Evolutionary conservation across 345 rosid species (phyloP).

Genomic region (Chamaenerion angustifolium): DNA sequence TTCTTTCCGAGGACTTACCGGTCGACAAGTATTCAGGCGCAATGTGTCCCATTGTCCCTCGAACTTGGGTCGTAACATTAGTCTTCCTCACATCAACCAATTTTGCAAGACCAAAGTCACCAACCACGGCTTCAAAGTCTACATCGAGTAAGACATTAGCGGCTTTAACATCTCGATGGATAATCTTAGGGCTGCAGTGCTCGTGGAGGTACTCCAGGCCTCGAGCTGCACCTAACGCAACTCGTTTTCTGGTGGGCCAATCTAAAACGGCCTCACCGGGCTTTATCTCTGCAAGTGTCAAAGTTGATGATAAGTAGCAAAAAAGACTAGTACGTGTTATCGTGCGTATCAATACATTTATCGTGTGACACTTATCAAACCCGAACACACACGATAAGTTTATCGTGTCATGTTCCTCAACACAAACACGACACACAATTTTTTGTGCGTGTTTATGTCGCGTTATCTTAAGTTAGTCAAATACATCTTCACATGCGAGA

Average conservation of each 20-base stretch:
- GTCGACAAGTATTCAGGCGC: conserved; percentile 96
- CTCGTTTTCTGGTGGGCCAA: conserved; percentile 72
- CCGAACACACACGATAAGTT: no score
- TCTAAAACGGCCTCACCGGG: conserved; percentile 65
- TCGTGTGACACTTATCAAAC: no score
- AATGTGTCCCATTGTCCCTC: conserved; percentile 99
- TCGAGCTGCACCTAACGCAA: conserved; percentile 88
- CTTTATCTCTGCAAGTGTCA: conserved; percentile 47
- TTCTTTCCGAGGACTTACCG: conserved; percentile 88
- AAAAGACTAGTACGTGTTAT: no score
- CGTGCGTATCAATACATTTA: no score
- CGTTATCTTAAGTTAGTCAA: no score
- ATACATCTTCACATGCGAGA: no score
- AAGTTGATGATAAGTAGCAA: not conserved
- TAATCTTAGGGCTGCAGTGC: conserved; percentile 93
- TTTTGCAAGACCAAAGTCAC: conserved; percentile 95
- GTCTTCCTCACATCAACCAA: conserved; percentile 79
- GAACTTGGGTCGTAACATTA: conserved; percentile 91
- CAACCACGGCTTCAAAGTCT: conserved; percentile 95
- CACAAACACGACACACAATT: no score
- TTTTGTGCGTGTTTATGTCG: no score
- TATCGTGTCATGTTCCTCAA: no score
- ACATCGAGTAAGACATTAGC: conserved; percentile 86
- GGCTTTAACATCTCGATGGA: conserved; percentile 96
- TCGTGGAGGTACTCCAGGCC: conserved; percentile 96